Base-by-base conservation (phyloP, 2,329 filamentous ascomycete genomes). In the Parascedosporium putredinis region DNA sequence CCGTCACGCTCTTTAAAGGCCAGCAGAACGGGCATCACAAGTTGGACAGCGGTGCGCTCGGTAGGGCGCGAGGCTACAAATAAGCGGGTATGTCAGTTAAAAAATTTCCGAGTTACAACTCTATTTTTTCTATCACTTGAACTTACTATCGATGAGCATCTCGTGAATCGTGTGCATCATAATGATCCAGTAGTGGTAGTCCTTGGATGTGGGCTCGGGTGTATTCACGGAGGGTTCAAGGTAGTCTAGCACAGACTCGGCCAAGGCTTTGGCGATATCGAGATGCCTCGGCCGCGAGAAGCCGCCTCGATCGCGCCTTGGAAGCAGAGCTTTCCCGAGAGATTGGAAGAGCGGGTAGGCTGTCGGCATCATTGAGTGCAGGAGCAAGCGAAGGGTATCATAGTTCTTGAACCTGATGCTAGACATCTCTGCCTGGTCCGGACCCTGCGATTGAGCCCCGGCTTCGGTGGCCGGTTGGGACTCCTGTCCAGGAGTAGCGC, bases 261-360 rank as follows among this genome's bases (percentile, higher is more conserved):
- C 86, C 55, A 97, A 73, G 22, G 86, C 81, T 53, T 78, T 73
- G 20, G 78, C 76, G 45, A 84, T 68, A 49, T 70, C 68, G 31
- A 77, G 57, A 53, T 84, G 79, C 50, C 74, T 70, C 49, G 70
- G 67, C 54, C 78, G 66, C 50, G 72, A 59, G 55, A 73, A 83
- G 2, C 69, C 58, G 57, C 96, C 89, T 24, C 79, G 74, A 33
- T 64, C 81, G 46, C 89, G 81, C 52, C 88, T 85, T 40, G 81
- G 80, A 3, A 95, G 74, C 20, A 97, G 71, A 14, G 85, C 79
- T 63, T 88, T 93, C 10, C 91, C 91, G 40, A 97, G 71, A 1
- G 82, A 84, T 59, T 95, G 88, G 61, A 95, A 85, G 57, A 97
- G 86, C 0, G 86, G 83, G 16, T 88, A 85, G n/a, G 90, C 84